Conservation (phyloP, 768 basidiomycete species). For the Tremella yokohamensis region DNA sequence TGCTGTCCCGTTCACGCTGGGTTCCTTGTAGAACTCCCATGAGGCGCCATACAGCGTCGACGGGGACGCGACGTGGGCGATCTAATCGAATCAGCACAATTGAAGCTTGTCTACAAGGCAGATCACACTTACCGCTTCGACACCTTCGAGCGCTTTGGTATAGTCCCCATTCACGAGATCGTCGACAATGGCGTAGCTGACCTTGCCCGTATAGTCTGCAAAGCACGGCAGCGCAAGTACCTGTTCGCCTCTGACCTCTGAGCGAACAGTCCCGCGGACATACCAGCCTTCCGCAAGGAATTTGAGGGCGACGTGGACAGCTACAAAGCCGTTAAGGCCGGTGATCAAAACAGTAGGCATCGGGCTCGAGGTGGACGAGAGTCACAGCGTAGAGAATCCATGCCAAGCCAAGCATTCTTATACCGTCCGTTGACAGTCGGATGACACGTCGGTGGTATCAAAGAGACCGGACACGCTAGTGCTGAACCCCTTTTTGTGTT, state of each 20-base stretch:
- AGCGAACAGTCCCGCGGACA: slow-evolving; percentile 45
- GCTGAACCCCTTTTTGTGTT: background rate
- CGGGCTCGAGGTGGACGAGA: background rate
- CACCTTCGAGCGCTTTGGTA: slow-evolving; percentile 30
- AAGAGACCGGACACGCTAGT: background rate
- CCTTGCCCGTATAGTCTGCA: slow-evolving; percentile 21
- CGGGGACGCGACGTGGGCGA: slow-evolving; percentile 36
- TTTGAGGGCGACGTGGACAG: slow-evolving; percentile 33
- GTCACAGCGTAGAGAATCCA: too few species aligned
- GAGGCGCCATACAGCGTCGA: slow-evolving; percentile 21
- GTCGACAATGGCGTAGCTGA: slow-evolving; percentile 34
- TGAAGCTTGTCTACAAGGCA: too few species aligned
- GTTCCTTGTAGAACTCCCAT: slow-evolving; percentile 30
- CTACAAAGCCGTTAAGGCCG: slow-evolving; percentile 40
- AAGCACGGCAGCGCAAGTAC: slow-evolving; percentile 24
- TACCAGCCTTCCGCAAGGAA: slow-evolving; percentile 41
- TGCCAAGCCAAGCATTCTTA: too few species aligned
- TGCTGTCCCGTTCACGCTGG: slow-evolving; percentile 36
- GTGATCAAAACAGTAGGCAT: slow-evolving; percentile 39
- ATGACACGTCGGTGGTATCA: background rate
- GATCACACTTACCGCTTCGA: slow-evolving; percentile 27
- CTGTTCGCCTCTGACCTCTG: slow-evolving; percentile 22
- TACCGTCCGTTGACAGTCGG: background rate
- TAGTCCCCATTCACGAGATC: slow-evolving; percentile 38
- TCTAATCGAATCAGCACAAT: background rate